Evolutionary conservation across 441 rosid species (phyloP).

Genomic region (Rhodomyrtus psidioides): DNA sequence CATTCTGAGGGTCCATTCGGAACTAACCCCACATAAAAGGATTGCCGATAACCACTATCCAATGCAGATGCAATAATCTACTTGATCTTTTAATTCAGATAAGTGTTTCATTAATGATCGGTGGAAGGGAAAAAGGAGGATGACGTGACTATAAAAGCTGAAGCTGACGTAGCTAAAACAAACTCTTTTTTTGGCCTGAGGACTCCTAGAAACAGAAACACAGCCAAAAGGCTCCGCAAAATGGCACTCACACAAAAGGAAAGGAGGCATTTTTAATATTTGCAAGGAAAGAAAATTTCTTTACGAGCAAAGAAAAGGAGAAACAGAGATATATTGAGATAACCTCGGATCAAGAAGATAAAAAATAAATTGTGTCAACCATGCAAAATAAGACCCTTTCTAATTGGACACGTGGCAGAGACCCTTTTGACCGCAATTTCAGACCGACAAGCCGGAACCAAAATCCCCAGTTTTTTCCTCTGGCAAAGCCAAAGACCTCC

Average conservation of each 20-base stretch:
- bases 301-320: not conserved
- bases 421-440: not conserved
- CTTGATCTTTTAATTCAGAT: not conserved
- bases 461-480: not conserved
- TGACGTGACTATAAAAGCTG: not conserved
- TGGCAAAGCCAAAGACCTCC: not conserved
- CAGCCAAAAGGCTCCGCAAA: not conserved
- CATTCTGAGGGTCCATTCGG: not conserved
- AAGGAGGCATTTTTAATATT: not conserved
- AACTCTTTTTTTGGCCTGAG: not conserved
- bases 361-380: not conserved
- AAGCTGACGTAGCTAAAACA: not conserved
- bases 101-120: not conserved
- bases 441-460: not conserved
- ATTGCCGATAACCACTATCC: not conserved
- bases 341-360: not conserved
- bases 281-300: not conserved
- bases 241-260: not conserved
- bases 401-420: not conserved
- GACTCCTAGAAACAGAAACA: not conserved
- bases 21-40: not conserved
- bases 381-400: not conserved
- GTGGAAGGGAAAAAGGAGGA: not conserved
- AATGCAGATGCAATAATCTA: not conserved
- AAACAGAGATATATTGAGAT: not conserved